Evolutionary conservation across 2,329 filamentous ascomycete species (phyloP).

Genomic region (Scytalidium lignicola): DNA sequence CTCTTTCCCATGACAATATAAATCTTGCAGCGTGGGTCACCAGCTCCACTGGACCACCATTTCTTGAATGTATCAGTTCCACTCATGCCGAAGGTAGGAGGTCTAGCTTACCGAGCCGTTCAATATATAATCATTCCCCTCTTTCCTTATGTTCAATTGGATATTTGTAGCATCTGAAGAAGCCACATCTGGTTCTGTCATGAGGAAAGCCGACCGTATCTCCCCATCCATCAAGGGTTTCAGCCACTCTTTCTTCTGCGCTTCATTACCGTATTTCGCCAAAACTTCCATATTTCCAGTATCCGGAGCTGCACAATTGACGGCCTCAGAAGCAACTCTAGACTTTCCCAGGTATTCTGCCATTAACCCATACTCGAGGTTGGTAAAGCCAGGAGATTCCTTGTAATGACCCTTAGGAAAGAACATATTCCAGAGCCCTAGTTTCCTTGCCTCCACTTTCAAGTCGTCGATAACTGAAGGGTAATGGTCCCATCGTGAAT

Average conservation of each 20-base stretch:
- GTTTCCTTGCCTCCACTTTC: slow-evolving; percentile 73
- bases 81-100: background rate
- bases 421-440: slow-evolving; percentile 98
- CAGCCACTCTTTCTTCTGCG: slow-evolving; percentile 81
- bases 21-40: slow-evolving; percentile 85
- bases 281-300: slow-evolving; percentile 96
- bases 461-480: slow-evolving; percentile 82
- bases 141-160: slow-evolving; percentile 71
- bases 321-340: slow-evolving; percentile 74
- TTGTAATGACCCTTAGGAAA: slow-evolving; percentile 91
- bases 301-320: slow-evolving; percentile 86
- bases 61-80: slow-evolving; percentile 51
- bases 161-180: slow-evolving; percentile 94
- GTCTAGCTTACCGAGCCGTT: slow-evolving; percentile 67
- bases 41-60: slow-evolving; percentile 98
- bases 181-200: slow-evolving; percentile 88
- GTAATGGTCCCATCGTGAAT: slow-evolving; percentile 72
- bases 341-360: slow-evolving; percentile 92
- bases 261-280: slow-evolving; percentile 83
- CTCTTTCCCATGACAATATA: slow-evolving; percentile 98
- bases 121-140: slow-evolving; percentile 84
- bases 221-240: slow-evolving; percentile 74
- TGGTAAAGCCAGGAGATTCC: slow-evolving; percentile 89
- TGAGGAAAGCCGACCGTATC: slow-evolving; percentile 86
- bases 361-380: slow-evolving; percentile 97